These are phyloP conservation scores for Eucalyptus urophylla DNA, from an alignment of 345 rosid species.

Conservation along the genomic window DNA sequence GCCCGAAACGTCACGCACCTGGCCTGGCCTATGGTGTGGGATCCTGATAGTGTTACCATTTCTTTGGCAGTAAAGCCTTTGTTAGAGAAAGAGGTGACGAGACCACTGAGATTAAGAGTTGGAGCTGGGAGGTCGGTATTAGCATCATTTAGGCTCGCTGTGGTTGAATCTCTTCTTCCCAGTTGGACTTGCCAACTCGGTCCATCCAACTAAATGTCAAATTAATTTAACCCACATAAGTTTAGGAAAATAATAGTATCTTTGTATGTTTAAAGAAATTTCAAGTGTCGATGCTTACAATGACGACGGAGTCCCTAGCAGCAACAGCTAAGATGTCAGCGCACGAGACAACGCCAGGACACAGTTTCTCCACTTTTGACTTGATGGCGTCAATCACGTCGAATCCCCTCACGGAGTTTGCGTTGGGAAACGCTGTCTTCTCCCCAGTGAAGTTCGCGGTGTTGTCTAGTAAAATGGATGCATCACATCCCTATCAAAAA, in stretches of 20 bases:
- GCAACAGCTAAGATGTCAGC: too few species aligned
- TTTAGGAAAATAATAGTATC: not conserved
- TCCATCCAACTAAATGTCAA: not conserved
- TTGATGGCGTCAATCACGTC: too few species aligned
- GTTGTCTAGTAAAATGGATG: too few species aligned
- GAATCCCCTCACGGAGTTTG: too few species aligned
- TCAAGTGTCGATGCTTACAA: too few species aligned
- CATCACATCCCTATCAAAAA: too few species aligned
- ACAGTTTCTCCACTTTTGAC: too few species aligned
- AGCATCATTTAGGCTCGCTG: not conserved
- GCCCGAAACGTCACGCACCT: slow-evolving; percentile 22
- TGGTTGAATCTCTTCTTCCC: not conserved
- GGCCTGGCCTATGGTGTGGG: slow-evolving; percentile 41
- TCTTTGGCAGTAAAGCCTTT: slow-evolving; percentile 1
- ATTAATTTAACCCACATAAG: not conserved
- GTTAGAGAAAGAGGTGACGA: not conserved
- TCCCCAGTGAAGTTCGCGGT: too few species aligned
- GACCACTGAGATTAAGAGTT: not conserved
- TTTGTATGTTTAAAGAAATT: too few species aligned
- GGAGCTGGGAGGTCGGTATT: not conserved
- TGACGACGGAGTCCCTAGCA: too few species aligned
- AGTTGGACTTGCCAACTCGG: not conserved
- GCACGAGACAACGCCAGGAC: too few species aligned
- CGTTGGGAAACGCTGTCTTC: too few species aligned
- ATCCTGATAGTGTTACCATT: slow-evolving; percentile 3